phyloP scores from a whole-genome alignment of 2,329 filamentous ascomycete genomes.

The Juglanconis oblonga region DNA sequence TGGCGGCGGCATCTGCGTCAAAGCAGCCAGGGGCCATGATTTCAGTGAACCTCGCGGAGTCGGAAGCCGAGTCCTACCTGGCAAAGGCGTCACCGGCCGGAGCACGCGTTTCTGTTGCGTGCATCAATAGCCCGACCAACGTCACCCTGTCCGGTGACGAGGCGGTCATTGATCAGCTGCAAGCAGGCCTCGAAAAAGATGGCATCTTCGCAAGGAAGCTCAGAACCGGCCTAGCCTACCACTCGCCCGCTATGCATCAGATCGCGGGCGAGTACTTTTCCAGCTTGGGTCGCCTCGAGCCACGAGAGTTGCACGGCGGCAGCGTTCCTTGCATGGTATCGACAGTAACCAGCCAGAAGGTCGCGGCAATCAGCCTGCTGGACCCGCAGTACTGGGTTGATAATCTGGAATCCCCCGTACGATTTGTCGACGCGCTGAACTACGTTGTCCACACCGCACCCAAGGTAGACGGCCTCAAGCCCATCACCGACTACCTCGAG shows the following conservation, averaged over 20 bases:
- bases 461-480: too few species aligned
- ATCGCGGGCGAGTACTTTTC: slow-evolving; percentile 24
- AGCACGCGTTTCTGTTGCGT: slow-evolving; percentile 24
- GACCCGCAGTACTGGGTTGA: slow-evolving; percentile 32
- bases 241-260: slow-evolving; percentile 24
- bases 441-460: slow-evolving; percentile 10
- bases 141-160: slow-evolving; percentile 29
- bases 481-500: too few species aligned
- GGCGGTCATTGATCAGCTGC: slow-evolving; percentile 24
- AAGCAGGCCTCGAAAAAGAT: slow-evolving; percentile 24
- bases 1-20: slow-evolving; percentile 18
- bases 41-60: slow-evolving; percentile 26
- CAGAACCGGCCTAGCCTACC: slow-evolving; percentile 28
- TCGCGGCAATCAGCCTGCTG: slow-evolving; percentile 21
- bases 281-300: slow-evolving; percentile 18
- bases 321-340: too few species aligned
- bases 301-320: slow-evolving; percentile 1
- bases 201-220: slow-evolving; percentile 29
- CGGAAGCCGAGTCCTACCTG: slow-evolving; percentile 23
- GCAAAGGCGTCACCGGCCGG: slow-evolving; percentile 18
- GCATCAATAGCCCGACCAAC: slow-evolving; percentile 31
- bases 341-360: slow-evolving; percentile 6
- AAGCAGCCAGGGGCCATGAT: slow-evolving; percentile 26
- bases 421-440: slow-evolving; percentile 27
- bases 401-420: slow-evolving; percentile 33